These are phyloP conservation scores for Neophaeococcomyces mojaviensis DNA, from an alignment of 2,329 filamentous ascomycete species.

Conservation along the genomic window DNA sequence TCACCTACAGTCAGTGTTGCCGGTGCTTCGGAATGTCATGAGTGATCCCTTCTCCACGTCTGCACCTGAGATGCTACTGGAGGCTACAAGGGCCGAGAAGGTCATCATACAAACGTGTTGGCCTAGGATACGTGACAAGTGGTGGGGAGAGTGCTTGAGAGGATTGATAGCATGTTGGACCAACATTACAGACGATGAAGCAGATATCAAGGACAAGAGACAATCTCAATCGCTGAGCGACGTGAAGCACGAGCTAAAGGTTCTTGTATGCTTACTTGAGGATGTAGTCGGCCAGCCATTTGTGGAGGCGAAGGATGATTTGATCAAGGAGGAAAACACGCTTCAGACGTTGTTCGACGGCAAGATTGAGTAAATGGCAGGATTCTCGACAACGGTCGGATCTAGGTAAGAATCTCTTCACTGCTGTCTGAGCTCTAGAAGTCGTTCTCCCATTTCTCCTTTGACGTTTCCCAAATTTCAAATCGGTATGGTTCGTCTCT, in stretches of 20 bases:
- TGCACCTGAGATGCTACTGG: conserved; percentile 46
- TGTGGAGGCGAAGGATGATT: conserved; percentile 21
- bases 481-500: no score
- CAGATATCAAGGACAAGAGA: conserved; percentile 12
- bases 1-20: conserved; percentile 54
- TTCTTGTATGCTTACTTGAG: conserved; percentile 24
- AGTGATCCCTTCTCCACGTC: conserved; percentile 60
- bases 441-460: no score
- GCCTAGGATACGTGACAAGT: conserved; percentile 54
- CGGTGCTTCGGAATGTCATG: conserved; percentile 58
- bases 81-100: conserved; percentile 49
- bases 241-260: conserved; percentile 27
- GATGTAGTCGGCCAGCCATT: conserved; percentile 20
- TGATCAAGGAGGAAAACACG: conserved; percentile 28
- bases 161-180: conserved; percentile 58
- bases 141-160: conserved; percentile 58
- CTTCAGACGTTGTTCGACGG: conserved; percentile 30
- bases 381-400: not conserved
- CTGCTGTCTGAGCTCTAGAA: no score
- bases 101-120: conserved; percentile 57
- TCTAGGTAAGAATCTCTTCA: no score
- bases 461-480: no score
- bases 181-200: conserved; percentile 39
- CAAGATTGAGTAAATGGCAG: not conserved
- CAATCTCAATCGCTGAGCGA: conserved; percentile 11